Evolutionary conservation across 352 stramenopile genomes (phyloP).

Genomic region (Peronospora destructor): DNA sequence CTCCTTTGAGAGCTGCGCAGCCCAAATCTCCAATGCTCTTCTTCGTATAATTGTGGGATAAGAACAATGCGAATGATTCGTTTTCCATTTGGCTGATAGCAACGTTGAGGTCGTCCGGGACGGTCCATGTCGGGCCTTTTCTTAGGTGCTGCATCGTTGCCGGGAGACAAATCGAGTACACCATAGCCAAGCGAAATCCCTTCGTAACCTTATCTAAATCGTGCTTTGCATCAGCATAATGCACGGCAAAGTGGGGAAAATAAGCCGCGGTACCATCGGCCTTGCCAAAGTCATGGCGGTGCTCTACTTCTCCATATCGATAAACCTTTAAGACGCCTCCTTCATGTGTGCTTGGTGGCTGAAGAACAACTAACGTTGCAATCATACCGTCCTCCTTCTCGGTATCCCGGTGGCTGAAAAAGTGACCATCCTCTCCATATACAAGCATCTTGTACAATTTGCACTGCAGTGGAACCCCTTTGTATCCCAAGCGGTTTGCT

Average conservation of each 20-base stretch:
- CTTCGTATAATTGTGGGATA: slow-evolving; percentile 22
- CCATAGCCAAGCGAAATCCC: slow-evolving; percentile 19
- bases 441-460: slow-evolving; percentile 45
- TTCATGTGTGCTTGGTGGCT: slow-evolving; percentile 26
- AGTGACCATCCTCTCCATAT: slow-evolving; percentile 36
- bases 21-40: slow-evolving; percentile 22
- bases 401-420: slow-evolving; percentile 38
- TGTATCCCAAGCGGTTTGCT: slow-evolving; percentile 7
- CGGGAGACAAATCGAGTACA: slow-evolving; percentile 25
- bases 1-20: slow-evolving; percentile 15
- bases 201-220: slow-evolving; percentile 16
- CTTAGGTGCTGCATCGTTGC: neutral
- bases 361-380: slow-evolving; percentile 42
- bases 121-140: neutral
- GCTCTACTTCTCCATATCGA: too few species aligned
- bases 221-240: slow-evolving; percentile 28
- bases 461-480: slow-evolving; percentile 10
- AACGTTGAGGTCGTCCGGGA: neutral
- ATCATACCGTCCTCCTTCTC: slow-evolving; percentile 54
- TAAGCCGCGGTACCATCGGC: slow-evolving; percentile 6
- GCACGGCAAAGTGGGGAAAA: slow-evolving; percentile 19
- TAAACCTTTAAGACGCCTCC: slow-evolving; percentile 8
- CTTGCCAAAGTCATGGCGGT: neutral
- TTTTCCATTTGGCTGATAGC: slow-evolving; percentile 3
- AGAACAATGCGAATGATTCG: slow-evolving; percentile 13